These are phyloP conservation scores for Pyrus bretschneideri DNA, from an alignment of 306 rosid genomes.

Conservation along the genomic window DNA sequence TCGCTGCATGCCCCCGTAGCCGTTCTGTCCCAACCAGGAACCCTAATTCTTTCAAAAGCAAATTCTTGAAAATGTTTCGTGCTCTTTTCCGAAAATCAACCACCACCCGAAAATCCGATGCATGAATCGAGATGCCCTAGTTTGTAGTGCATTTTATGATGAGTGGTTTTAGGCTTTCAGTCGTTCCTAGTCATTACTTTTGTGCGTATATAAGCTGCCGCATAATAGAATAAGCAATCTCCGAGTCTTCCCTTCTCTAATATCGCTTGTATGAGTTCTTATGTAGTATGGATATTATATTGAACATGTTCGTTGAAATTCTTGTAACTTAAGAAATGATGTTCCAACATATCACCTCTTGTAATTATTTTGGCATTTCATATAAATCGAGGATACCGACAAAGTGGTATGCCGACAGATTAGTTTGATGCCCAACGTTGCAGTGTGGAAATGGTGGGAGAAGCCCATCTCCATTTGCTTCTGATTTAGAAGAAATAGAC, in stretches of 20 bases:
- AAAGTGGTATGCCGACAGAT: background rate
- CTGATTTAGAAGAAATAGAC: background rate
- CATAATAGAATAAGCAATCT: too few relatives aligned
- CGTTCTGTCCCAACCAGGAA: background rate
- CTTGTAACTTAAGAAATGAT: background rate
- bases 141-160: background rate
- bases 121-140: background rate
- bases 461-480: background rate
- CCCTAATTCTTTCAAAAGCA: background rate
- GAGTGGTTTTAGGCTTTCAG: background rate
- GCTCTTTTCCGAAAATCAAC: background rate
- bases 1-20: background rate
- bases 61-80: background rate
- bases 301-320: background rate
- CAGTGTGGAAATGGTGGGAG: background rate
- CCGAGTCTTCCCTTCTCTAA: too few relatives aligned
- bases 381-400: background rate
- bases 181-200: too few relatives aligned
- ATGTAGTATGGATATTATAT: background rate
- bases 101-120: background rate
- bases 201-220: too few relatives aligned
- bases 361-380: background rate
- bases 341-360: background rate
- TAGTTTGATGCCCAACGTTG: background rate
- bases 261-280: too few relatives aligned